These are phyloP conservation scores for Cornus controversa DNA, from an alignment of 148 eudicot genomes.

Conservation along the genomic window DNA sequence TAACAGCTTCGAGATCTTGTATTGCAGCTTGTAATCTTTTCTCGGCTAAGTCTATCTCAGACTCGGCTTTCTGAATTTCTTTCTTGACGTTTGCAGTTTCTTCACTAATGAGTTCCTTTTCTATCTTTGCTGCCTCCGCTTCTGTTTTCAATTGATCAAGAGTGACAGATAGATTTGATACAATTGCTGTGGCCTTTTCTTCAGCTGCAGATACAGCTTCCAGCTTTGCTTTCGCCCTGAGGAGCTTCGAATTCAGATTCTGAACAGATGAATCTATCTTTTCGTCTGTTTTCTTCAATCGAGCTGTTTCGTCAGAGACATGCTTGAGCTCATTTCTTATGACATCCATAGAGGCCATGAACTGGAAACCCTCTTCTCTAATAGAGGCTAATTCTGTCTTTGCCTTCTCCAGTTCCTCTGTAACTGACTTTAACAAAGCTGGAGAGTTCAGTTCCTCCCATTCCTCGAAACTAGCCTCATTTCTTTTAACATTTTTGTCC, in stretches of 20 bases:
- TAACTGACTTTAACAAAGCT: conserved; percentile 18
- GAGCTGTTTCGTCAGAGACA: conserved; percentile 33
- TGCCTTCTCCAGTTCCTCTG: conserved; percentile 54
- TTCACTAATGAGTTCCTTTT: conserved; percentile 36
- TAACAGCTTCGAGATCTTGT: conserved; percentile 57
- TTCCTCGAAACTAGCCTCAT: conserved; percentile 12
- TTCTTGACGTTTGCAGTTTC: conserved; percentile 40
- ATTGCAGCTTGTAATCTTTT: conserved; percentile 47
- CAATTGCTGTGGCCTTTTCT: conserved; percentile 47
- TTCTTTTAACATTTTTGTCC: conserved; percentile 26
- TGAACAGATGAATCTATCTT: conserved; percentile 42
- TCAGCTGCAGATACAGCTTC: conserved; percentile 50
- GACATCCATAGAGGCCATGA: conserved; percentile 74
- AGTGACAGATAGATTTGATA: conserved; percentile 39
- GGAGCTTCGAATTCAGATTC: conserved; percentile 62
- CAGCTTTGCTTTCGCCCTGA: conserved; percentile 55
- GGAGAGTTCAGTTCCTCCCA: conserved; percentile 20
- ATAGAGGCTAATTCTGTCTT: conserved; percentile 51
- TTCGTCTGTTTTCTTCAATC: conserved; percentile 40
- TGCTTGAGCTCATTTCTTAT: conserved; percentile 50
- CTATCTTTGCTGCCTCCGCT: conserved; percentile 42
- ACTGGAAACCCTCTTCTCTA: conserved; percentile 49
- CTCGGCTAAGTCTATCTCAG: conserved; percentile 47
- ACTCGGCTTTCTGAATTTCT: conserved; percentile 47
- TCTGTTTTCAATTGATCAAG: conserved; percentile 50